Evolutionary conservation across 495 filamentous ascomycete genomes (phyloP), one percentile per base, ranked within the genome.

Genomic region (Trichoderma gamsii): DNA sequence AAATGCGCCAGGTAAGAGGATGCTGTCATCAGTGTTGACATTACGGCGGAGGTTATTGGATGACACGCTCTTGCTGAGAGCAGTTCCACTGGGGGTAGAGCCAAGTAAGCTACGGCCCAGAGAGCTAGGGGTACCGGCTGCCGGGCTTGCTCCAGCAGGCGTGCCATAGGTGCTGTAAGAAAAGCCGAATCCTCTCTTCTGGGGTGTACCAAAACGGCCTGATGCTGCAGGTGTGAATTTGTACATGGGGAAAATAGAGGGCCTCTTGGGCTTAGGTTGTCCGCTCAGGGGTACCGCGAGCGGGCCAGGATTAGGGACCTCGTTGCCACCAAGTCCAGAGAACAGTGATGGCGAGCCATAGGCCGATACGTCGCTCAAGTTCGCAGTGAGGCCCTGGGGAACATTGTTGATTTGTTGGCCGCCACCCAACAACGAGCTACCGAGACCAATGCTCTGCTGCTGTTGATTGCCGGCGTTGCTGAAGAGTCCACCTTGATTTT

Each of bases 101-200:
- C 84, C 84, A n/a, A 92, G 74, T 16, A 93, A 78, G 70, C 87
- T 90, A 74, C 83, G 85, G 63, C 86, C 84, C 41, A 89, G 79
- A 3, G 85, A 84, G 41, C 85, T 86, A 23, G 90, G 87, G 43
- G 92, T 91, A 77, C 86, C 88, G n/a, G 82, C 90, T 32, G 41
- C 43, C 16, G 85, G 84, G 76, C 89, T 93, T 46, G 16, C 64
- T 35, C 41, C 35, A 44, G 85, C 84, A 4, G 93, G 92, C 11
- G 90, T 92, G 32, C 90, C 91, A 72, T 95, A 96, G 32, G 87
- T 91, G 67, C 92, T 96, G 76, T 96, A 96, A 8, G 89, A 90
- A 77, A 97, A 96, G 9, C 93, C 93, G 75, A 88, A 97, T 3
- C 90, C 90, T 63, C 85, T 83, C 74, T 89, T 92, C 67, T 91